These are phyloP conservation scores for Paramecium sonneborni DNA, from an alignment of 73 alveolate species.

Conservation along the genomic window DNA sequence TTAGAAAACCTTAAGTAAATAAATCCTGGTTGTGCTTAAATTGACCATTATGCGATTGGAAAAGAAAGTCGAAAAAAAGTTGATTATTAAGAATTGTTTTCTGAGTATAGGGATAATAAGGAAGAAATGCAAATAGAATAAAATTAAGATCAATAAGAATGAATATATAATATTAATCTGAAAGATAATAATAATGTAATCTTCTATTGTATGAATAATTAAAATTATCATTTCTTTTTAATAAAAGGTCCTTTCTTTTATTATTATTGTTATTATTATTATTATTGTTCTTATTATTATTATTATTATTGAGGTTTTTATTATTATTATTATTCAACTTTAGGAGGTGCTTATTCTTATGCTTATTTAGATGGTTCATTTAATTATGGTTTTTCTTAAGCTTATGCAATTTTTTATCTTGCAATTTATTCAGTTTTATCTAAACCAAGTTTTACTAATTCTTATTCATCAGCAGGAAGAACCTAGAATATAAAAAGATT, in stretches of 20 bases:
- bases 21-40: not conserved
- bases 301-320: not conserved
- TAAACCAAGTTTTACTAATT: not conserved
- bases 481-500: not conserved
- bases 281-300: not conserved
- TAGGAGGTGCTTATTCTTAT: not conserved
- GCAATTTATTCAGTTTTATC: conserved; percentile 8
- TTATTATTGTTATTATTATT: not conserved
- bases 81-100: conserved; percentile 36
- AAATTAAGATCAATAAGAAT: not conserved
- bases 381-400: conserved; percentile 12
- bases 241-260: not conserved
- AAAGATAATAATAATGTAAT: not conserved
- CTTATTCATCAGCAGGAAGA: conserved; percentile 20
- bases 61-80: not conserved
- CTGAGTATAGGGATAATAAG: not conserved
- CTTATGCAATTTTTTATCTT: not conserved
- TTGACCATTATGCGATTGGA: not conserved
- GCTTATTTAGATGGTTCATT: conserved; percentile 1
- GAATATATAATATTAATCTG: not conserved
- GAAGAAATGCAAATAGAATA: conserved; percentile 64
- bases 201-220: not conserved
- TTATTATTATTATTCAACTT: not conserved
- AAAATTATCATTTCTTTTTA: not conserved
- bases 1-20: not conserved